Base-by-base conservation (phyloP, 1,139 yeast genomes). In the Geotrichum cucujoidarum region DNA sequence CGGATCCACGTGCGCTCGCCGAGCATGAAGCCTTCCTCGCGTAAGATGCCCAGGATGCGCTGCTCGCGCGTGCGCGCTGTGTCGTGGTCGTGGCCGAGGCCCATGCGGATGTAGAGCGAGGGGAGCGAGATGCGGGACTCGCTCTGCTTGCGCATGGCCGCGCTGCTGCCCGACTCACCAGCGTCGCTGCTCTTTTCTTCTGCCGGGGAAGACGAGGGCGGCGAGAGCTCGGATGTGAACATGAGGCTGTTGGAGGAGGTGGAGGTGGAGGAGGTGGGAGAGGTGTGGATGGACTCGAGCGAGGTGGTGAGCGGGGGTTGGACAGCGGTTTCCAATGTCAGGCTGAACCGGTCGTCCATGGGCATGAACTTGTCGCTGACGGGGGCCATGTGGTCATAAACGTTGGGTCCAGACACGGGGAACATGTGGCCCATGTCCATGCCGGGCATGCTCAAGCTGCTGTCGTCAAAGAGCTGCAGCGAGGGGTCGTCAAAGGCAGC, bases 1-100 rank as follows among this genome's bases (percentile, higher is more conserved):
- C 95, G 73, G 35, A 84, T 80, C 95, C 95, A 86, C 0, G 95
- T 85, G 60, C 77, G 77, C 55, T 77, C 75, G 5, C 95, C 95
- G 31, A 86, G 65, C 33, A 80, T 77, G 64, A 84, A 86, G 17
- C 81, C 77, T 52, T 84, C 72, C 41, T 75, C 78, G 42, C 73
- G 74, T 52, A 86, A 74, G 21, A 83, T 71, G 30, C 74, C 71
- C 46, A 87, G 66, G 10, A 87, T 75, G 40, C 74, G 74, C 40
- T 72, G 71, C 60, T 87, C 95, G n/a, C 83, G 68, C 41, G 64
- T 63, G 18, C 76, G 68, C 0, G 86, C 82, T 59, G 78, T 81
- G 31, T 71, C 73, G 17, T 74, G 73, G 51, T 75, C 66, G 13
- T 75, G 68, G 4, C 67, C 64, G 14, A 81, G 65, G 16, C 79